Evolutionary conservation across 495 filamentous ascomycete species (phyloP).

Genomic region (Daldinia decipiens): DNA sequence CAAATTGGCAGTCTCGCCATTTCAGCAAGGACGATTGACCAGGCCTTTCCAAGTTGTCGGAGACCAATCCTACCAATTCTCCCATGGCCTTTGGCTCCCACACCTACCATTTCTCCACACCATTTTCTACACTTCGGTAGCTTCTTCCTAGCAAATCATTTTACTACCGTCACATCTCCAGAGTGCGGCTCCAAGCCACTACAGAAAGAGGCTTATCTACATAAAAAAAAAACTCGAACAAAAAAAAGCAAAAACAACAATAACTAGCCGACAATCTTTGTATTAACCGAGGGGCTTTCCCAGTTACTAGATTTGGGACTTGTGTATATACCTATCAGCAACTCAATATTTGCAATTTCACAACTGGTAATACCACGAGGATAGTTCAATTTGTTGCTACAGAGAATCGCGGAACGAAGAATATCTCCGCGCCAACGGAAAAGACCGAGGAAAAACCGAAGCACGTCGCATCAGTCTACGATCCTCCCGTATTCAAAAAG

Average conservation of each 20-base stretch:
- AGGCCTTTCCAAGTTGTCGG: slow-evolving; percentile 43
- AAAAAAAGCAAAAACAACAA: background rate
- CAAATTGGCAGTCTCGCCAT: slow-evolving; percentile 25
- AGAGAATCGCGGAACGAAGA: slow-evolving; percentile 26
- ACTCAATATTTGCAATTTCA: background rate
- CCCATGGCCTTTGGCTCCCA: slow-evolving; percentile 31
- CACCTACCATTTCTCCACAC: slow-evolving; percentile 45
- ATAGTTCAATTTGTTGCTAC: slow-evolving; percentile 12
- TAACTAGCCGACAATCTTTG: slow-evolving; percentile 8
- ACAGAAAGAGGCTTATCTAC: slow-evolving; percentile 9
- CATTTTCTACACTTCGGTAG: slow-evolving; percentile 30
- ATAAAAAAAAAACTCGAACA: slow-evolving; percentile 3
- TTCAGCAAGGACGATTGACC: slow-evolving; percentile 24
- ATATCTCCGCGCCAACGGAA: slow-evolving; percentile 29
- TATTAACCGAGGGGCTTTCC: background rate
- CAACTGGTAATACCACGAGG: slow-evolving; percentile 10
- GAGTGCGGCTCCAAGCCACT: slow-evolving; percentile 30
- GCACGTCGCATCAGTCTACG: slow-evolving; percentile 8
- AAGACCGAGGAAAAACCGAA: slow-evolving; percentile 22
- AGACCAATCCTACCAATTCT: slow-evolving; percentile 43
- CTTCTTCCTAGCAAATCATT: slow-evolving; percentile 37
- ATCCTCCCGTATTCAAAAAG: background rate
- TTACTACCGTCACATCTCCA: slow-evolving; percentile 23
- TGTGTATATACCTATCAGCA: background rate
- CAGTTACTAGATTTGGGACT: background rate